Base-by-base conservation (phyloP, 805 yeast genomes). In the Ogataea chonburiensis region DNA sequence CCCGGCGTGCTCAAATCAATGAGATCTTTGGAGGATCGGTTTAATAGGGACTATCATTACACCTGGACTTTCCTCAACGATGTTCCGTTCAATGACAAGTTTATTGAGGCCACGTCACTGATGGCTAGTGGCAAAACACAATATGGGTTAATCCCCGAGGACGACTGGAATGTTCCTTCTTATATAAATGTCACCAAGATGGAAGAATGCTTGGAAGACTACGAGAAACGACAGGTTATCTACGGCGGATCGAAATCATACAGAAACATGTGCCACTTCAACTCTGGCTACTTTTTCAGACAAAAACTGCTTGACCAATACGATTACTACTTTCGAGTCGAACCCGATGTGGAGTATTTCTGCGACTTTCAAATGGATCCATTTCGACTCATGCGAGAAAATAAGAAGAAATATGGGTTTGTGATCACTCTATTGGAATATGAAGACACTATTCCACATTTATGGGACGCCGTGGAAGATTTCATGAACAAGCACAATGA, bases 201-300 rank as follows among this genome's bases (percentile, higher is more conserved):
- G 53, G 67, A 73, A 15, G 67, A 69, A 43, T 61, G 70, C 20
- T 50, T 81, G 41, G 58, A 63, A 11, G 56, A 71, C 1, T 63
- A 73, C 66, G 60, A 57, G 12, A 66, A 67, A 11, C 57, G 68
- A 8, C 67, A 70, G 3, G 75, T 84, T 6, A 61, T 82, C 1
- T 84, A 84, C 55, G 91, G 87, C 1, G 72, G 64, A 19, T 75
- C 84, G 1, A 58, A 65, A 46, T 77, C 86, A 1, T 84, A 84
- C 54, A 75, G 97, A 56, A 89, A 91, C 60, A 93, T 93, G 98
- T 93, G 98, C 61, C 73, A 96, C 24, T 91, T 83, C 66, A 91
- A 93, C 56, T 82, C 95, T 3, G 97, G 98, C 0, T 85, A 71
- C 58, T 93, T 93, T 64, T 91, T 77, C 66, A 75, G 84, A 55